phyloP scores from a whole-genome alignment of 1,284 basidiomycete species.

The Mycena sp. region DNA sequence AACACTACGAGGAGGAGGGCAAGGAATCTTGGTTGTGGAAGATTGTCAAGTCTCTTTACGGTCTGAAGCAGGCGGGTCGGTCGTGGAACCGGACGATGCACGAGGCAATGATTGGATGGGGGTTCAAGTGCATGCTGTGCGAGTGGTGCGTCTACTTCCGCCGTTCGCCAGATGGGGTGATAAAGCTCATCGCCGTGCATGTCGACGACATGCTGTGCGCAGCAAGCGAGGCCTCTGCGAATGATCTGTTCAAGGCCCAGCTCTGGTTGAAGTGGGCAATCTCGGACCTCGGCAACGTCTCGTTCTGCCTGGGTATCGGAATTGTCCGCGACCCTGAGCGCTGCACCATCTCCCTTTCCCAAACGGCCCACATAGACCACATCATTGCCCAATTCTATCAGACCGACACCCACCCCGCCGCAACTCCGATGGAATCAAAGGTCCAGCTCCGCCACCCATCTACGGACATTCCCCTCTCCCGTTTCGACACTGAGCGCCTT shows the following conservation, averaged over 20 bases:
- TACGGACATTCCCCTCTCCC: neutral
- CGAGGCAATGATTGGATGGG: too few species aligned
- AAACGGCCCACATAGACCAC: slow-evolving; percentile 48
- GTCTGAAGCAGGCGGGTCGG: too few species aligned
- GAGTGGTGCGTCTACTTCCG: too few species aligned
- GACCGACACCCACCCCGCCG: slow-evolving; percentile 37
- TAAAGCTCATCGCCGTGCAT: too few species aligned
- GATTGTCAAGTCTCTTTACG: too few species aligned
- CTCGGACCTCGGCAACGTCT: slow-evolving; percentile 37
- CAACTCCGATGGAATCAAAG: slow-evolving; percentile 33
- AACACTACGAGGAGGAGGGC: too few species aligned
- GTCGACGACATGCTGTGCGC: too few species aligned
- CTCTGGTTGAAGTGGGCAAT: slow-evolving; percentile 41
- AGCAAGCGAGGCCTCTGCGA: too few species aligned
- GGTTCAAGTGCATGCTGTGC: too few species aligned
- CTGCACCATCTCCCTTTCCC: slow-evolving; percentile 43
- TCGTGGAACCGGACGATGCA: too few species aligned
- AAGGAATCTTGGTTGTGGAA: too few species aligned
- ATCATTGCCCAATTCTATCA: slow-evolving; percentile 45
- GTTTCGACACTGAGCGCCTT: neutral
- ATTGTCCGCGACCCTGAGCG: slow-evolving; percentile 38
- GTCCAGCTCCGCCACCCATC: neutral
- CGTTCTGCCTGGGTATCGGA: slow-evolving; percentile 41
- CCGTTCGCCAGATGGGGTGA: too few species aligned
- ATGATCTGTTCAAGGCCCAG: slow-evolving; percentile 44